Evolutionary conservation across 768 basidiomycete species (phyloP), one percentile per base, ranked within the genome.

Genomic region (Rubroboletus satanas): DNA sequence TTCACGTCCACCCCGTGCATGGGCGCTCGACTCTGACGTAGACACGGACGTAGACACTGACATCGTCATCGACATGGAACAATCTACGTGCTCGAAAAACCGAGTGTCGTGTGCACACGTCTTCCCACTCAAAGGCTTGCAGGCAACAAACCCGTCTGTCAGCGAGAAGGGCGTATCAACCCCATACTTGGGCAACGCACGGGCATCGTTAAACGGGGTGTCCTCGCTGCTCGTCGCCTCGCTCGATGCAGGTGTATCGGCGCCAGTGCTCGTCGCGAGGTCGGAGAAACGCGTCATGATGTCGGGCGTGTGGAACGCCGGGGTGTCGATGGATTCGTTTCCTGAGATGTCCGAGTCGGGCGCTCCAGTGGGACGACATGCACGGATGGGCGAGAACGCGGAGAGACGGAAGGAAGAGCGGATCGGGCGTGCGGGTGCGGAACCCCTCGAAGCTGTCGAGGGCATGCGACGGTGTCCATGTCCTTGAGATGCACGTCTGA

Each of bases 381-480:
- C 18, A n/a, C 42, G 48, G 42, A 59, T 29, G 17, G 57, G 58
- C 4, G 68, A 65, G 28, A 61, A 45, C 2, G 58, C 46, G 3
- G 68, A 71, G 17, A 71, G 55, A 33, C 58, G 61, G 46, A 69
- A 68, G 1, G 61, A 65, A 42, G 56, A 51, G 9, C 63, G 54
- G 4, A 21, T 45, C 11, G 54, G 42, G 28, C 52, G 58, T 9
- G 53, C 29, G 18, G 52, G 51, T 18, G 2, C 51, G 2, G 62
- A 58, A 29, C 55, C 63, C 26, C 66, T 58, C 14, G 65, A 67
- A 3, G 61, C 17, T 9, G 49, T 55, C 8, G 70, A 69, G 18
- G 67, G 28, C 29, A 63, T 45, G 23, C 67, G 68, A 28, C 54
- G 59, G 15, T 60, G 61, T 29, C 54, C 56, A 2, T 55, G 51